Percentiles rank a stretch among this genome's conserved stretches.
Conservation (phyloP, 78 protist species). For the Dictyostelium capitatum region DNA sequence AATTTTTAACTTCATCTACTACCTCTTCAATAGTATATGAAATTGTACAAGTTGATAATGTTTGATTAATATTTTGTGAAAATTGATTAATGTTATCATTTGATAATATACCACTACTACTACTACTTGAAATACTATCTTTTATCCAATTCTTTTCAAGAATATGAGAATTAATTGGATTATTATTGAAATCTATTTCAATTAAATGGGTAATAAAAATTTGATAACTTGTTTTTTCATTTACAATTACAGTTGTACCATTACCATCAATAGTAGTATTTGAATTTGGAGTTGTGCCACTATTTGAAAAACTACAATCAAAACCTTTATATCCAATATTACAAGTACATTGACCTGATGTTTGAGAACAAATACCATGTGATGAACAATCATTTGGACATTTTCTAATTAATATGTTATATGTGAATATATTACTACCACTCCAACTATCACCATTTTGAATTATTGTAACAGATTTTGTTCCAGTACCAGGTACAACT, state of each 20-base stretch:
- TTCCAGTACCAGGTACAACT: neutral
- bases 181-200: neutral
- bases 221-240: slow-evolving; percentile 3
- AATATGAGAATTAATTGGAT: neutral
- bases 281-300: neutral
- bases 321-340: neutral
- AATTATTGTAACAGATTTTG: neutral
- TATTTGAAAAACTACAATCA: neutral
- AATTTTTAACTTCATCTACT: neutral
- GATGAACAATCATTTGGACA: neutral
- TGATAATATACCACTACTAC: no score
- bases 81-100: neutral
- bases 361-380: neutral
- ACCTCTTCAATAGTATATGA: slow-evolving; percentile 3
- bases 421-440: neutral
- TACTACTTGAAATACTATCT: neutral
- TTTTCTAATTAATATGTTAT: neutral
- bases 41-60: neutral
- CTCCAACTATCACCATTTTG: neutral
- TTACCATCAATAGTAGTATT: neutral
- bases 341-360: neutral
- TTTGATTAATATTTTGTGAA: neutral
- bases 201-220: neutral
- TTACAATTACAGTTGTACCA: slow-evolving; percentile 1
- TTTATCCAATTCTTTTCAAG: neutral